Base-by-base conservation (phyloP, 805 yeast species). In the Candida incommunis region DNA sequence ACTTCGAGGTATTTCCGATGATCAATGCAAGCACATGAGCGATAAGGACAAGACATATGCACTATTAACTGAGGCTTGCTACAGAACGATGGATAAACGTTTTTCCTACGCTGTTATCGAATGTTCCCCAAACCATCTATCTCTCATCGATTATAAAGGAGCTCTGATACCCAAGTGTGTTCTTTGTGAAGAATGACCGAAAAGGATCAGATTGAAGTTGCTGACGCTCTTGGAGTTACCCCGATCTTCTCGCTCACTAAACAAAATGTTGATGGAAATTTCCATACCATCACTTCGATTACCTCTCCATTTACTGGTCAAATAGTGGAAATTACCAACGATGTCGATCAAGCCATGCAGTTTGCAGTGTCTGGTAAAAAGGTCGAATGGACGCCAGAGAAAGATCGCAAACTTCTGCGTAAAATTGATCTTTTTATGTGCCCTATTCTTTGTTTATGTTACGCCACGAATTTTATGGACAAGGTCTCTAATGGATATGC, bases 391-490 rank as follows among this genome's bases (percentile, higher is more conserved):
- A 27, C 41, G 7, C 43, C 16, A 31, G 44, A 41, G 20, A 41
- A 25, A 24, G 46, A 44, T 16, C 40, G 41, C 3, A 43, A 29
- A 5, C 53, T 70, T 41, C 53, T 63, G 50, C 51, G 75, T 51
- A 78, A 76, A 51, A 68, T 75, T 24, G 82, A 77, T 54, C 41
- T 67, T 16, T 67, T 58, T 48, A 49, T 78, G 49, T 57, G 74
- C 53, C 78, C 82, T 1, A 46, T 76, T 44, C 61, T 76, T 58
- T 68, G 71, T 50, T 46, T 69, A 22, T 50, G 74, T 22, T 72
- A 74, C 59, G 66, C 72, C 11, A 57, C 69, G n/a, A 80, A 76
- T 56, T 73, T 66, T 50, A 71, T 75, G 73, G 84, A 78, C 57
- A 78, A 78, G 56, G 59, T 66, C 15, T 62, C 80, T 1, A 67